A percentile compares a stretch with the other conserved stretches of the same genome.
Evolutionary conservation across 495 filamentous ascomycete species (phyloP).

Genomic region (Hypoxylon fragiforme): DNA sequence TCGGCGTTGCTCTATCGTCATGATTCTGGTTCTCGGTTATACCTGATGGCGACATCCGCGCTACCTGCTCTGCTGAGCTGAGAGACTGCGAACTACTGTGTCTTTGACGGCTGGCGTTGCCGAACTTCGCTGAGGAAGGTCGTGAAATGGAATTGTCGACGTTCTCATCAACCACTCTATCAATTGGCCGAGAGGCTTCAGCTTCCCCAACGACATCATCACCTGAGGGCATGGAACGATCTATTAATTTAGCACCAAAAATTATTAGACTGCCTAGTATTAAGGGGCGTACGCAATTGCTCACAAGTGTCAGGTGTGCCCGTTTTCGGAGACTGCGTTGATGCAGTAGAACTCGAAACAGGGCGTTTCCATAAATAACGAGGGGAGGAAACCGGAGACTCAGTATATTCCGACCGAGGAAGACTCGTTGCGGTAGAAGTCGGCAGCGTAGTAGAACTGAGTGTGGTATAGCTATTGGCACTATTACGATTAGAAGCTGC

Average conservation of each 20-base stretch:
- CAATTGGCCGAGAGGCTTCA: neutral
- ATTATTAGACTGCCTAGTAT: neutral
- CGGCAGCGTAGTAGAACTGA: neutral
- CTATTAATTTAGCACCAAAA: neutral
- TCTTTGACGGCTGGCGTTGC: conserved; percentile 14
- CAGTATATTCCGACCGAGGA: neutral
- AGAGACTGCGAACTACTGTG: conserved; percentile 1
- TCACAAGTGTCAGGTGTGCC: neutral
- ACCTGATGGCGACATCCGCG: neutral
- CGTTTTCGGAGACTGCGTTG: neutral
- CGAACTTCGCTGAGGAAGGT: conserved; percentile 15
- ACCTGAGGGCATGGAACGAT: conserved; percentile 1
- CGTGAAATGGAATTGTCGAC: conserved; percentile 3
- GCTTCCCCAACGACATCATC: conserved; percentile 1
- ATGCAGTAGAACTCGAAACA: neutral
- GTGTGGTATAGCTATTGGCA: neutral
- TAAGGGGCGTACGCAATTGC: neutral
- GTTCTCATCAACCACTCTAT: neutral
- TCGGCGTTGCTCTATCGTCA: neutral
- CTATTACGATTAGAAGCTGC: neutral
- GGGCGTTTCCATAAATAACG: conserved; percentile 8
- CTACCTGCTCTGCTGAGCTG: neutral
- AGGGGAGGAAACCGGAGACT: conserved; percentile 16
- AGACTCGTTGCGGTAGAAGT: neutral
- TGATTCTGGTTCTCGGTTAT: neutral